Base-by-base conservation (phyloP, 148 eudicot species). In the Nepenthes gracilis region DNA sequence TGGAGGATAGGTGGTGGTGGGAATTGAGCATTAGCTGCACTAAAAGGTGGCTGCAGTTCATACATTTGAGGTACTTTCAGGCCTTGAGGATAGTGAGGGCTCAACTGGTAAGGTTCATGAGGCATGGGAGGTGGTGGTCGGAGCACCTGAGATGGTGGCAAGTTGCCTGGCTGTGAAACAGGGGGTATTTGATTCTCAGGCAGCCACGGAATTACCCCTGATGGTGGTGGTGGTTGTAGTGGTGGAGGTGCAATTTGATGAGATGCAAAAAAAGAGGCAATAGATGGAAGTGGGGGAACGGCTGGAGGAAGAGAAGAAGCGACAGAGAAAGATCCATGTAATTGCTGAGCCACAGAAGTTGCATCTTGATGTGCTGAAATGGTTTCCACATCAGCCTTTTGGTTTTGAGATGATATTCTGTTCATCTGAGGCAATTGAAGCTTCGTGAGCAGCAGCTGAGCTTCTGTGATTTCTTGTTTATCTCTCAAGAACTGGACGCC, bases 381-480 rank as follows among this genome's bases (percentile, higher is more conserved):
- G 23, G 57, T 36, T 58, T 50, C 36, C 58, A 34, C 70, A 15
- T 53, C 63, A 38, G 35, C 36, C 23, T 37, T 66, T 8, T 9
- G 63, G 36, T 66, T 55, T 66, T 38, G 36, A 5, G 63, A 43
- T 58, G 63, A 4, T 6, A 32, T 36, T 7, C 12, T 14, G 14
- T 49, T 13, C 36, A 6, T 13, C 48, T 45, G 6, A 45, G 63
- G 6, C n/a, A 54, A 54, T 43, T 58, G 63, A 59, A 59, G 63
- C 32, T 59, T 66, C n/a, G 62, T 36, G 35, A 66, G 70, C 36
- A 12, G 70, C 49, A 66, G 48, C 51, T 50, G 40, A 13, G 70
- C 33, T 59, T 66, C 70, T 37, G 63, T 47, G 48, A 66, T 66
- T 48, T 66, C 70, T 35, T 58, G 63, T 33, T 57, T 66, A 49